Percentiles rank a stretch among this genome's conserved stretches.
phyloP scores from a whole-genome alignment of 108 stramenopile genomes.

The Conticribra guillardii region DNA sequence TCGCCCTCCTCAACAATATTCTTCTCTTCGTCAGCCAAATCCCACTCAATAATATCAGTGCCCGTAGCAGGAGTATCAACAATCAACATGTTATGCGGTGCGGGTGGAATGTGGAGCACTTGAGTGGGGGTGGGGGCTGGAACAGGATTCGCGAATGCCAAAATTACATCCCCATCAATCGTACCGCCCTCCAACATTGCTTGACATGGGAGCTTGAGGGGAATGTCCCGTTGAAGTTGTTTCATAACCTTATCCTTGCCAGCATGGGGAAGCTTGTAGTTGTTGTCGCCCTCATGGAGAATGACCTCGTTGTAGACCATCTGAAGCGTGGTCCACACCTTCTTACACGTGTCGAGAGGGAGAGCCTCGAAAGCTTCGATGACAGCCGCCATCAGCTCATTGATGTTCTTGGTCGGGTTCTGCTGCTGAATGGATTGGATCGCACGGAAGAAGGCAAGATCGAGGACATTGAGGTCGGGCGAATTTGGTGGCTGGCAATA shows the following conservation, averaged over 20 bases:
- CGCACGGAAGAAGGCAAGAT: slow-evolving; percentile 18
- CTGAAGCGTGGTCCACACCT: slow-evolving; percentile 18
- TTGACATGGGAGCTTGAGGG: too few relatives aligned
- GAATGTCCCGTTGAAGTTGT: too few relatives aligned
- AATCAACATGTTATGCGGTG: too few relatives aligned
- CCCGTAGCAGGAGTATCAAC: too few relatives aligned
- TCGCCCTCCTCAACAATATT: too few relatives aligned
- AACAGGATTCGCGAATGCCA: too few relatives aligned
- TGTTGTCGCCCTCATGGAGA: background rate
- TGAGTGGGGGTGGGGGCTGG: too few relatives aligned
- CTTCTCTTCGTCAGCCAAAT: too few relatives aligned
- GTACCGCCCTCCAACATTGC: too few relatives aligned
- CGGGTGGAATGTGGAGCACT: too few relatives aligned
- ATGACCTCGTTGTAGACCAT: slow-evolving; percentile 12
- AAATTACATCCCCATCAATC: too few relatives aligned
- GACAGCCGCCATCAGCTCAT: slow-evolving; percentile 2
- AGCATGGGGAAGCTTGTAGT: slow-evolving; percentile 12
- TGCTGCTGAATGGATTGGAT: slow-evolving; percentile 25
- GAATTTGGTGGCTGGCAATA: slow-evolving; percentile 10
- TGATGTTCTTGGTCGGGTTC: slow-evolving; percentile 7
- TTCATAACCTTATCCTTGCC: slow-evolving; percentile 19
- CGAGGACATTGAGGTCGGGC: slow-evolving; percentile 18
- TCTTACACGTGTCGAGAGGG: slow-evolving; percentile 4
- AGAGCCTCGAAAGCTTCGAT: background rate
- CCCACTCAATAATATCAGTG: too few relatives aligned